phyloP scores from a whole-genome alignment of 192 early-diverging fungal genomes.

The Podila horticola region DNA sequence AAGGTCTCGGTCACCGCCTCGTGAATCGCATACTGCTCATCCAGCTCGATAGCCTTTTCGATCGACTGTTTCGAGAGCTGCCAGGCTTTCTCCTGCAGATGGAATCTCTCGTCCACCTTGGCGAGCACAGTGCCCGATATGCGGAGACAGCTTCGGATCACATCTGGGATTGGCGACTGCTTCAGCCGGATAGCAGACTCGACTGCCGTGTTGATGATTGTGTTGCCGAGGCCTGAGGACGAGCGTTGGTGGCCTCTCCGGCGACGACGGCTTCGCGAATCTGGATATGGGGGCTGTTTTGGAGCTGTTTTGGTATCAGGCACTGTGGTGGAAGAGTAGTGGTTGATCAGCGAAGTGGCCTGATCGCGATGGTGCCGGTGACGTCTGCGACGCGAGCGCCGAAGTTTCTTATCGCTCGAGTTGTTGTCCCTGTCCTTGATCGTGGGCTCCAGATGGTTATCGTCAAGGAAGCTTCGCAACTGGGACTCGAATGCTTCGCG shows the following conservation, averaged over 20 bases:
- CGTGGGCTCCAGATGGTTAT: slow-evolving; percentile 14
- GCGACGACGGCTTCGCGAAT: neutral
- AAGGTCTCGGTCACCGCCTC: slow-evolving; percentile 56
- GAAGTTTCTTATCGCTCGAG: slow-evolving; percentile 12
- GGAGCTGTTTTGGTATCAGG: neutral
- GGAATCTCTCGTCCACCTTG: slow-evolving; percentile 58
- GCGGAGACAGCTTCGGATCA: slow-evolving; percentile 43
- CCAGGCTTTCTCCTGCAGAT: slow-evolving; percentile 58
- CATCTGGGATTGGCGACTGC: slow-evolving; percentile 65
- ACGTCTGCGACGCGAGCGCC: slow-evolving; percentile 30
- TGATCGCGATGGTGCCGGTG: slow-evolving; percentile 31
- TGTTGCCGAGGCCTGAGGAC: slow-evolving; percentile 17
- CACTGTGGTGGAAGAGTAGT: neutral
- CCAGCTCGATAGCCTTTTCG: slow-evolving; percentile 60
- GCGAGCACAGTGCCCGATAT: slow-evolving; percentile 27
- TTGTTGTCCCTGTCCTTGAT: slow-evolving; percentile 6
- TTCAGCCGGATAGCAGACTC: slow-evolving; percentile 61
- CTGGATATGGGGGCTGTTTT: neutral
- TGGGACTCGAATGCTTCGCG: slow-evolving; percentile 37
- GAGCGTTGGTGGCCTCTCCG: neutral
- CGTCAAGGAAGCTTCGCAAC: slow-evolving; percentile 25
- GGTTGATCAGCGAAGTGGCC: slow-evolving; percentile 28
- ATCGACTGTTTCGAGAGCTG: slow-evolving; percentile 57
- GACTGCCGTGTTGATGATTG: slow-evolving; percentile 57
- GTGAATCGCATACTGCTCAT: slow-evolving; percentile 63